A percentile compares a stretch with the other conserved stretches of the same genome.
Conservation (phyloP, 345 rosid species). For the Erodium maritimum region DNA sequence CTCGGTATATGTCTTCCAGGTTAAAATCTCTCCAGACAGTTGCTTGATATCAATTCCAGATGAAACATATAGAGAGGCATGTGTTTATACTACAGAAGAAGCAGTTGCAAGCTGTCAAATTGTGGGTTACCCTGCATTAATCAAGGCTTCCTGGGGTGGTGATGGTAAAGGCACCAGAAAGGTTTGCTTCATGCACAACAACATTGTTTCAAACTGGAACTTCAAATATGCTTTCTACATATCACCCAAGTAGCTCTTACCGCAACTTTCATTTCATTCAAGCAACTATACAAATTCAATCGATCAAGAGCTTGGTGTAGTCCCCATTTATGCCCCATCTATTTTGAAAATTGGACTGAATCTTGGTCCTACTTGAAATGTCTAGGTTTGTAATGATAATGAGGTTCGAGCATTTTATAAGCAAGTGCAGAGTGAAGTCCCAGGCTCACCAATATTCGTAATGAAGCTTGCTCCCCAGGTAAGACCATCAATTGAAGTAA, state of each 20-base stretch:
- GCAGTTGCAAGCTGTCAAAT: slow-evolving; percentile 94
- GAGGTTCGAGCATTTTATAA: slow-evolving; percentile 94
- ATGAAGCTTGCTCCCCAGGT: slow-evolving; percentile 99
- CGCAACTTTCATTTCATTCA: too few relatives aligned
- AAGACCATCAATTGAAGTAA: slow-evolving; percentile 10
- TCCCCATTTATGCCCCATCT: too few relatives aligned
- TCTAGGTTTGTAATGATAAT: slow-evolving; percentile 88
- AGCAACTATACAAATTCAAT: too few relatives aligned
- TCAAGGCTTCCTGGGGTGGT: slow-evolving; percentile 99
- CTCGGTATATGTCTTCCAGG: slow-evolving; percentile 30
- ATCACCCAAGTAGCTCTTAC: too few relatives aligned
- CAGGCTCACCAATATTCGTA: slow-evolving; percentile 96
- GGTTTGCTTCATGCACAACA: slow-evolving; percentile 32
- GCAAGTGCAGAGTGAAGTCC: slow-evolving; percentile 99
- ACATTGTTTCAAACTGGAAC: slow-evolving; percentile 1
- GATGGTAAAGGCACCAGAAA: slow-evolving; percentile 99
- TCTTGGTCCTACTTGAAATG: too few relatives aligned
- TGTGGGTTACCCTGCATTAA: slow-evolving; percentile 99
- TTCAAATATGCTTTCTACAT: too few relatives aligned
- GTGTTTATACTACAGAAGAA: slow-evolving; percentile 95
- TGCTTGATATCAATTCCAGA: slow-evolving; percentile 77
- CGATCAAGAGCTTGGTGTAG: too few relatives aligned
- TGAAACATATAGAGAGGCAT: slow-evolving; percentile 80
- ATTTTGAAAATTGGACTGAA: too few relatives aligned
- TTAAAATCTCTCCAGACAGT: slow-evolving; percentile 63